phyloP scores from a whole-genome alignment of 345 rosid species.

The Eucalyptus dawsonii region DNA sequence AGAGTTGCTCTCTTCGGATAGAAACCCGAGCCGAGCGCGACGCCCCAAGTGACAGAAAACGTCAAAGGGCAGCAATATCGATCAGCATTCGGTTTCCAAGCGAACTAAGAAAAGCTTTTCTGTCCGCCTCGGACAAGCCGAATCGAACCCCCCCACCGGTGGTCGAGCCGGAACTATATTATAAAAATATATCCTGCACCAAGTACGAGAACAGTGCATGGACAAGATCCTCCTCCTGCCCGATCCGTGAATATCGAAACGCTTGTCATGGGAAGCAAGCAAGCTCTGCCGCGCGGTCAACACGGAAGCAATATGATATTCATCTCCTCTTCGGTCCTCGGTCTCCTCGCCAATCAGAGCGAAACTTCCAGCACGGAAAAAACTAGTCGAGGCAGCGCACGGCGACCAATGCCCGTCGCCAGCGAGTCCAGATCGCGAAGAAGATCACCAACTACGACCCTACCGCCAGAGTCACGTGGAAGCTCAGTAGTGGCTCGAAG shows the following conservation, averaged over 20 bases:
- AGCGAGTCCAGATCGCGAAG: neutral
- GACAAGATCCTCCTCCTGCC: neutral
- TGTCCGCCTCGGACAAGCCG: neutral
- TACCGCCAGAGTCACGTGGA: neutral
- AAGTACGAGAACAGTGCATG: neutral
- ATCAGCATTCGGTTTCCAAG: neutral
- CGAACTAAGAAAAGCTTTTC: neutral
- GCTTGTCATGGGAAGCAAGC: neutral
- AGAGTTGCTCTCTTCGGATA: neutral
- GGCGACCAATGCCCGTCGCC: neutral
- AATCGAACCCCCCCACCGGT: neutral
- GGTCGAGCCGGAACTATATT: neutral
- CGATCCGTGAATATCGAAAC: neutral
- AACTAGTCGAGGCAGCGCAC: neutral
- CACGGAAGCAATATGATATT: neutral
- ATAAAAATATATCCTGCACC: neutral
- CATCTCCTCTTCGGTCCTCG: neutral
- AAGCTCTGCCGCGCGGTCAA: neutral
- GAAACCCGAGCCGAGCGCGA: neutral
- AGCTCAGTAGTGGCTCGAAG: neutral
- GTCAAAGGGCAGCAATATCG: neutral
- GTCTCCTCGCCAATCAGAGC: neutral
- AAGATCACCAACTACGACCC: neutral
- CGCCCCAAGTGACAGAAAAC: neutral
- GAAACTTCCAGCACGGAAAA: neutral